Percentiles rank a stretch among this genome's conserved stretches.
Evolutionary conservation across 1,284 basidiomycete species (phyloP).

Genomic region (Irpex rosettiformis): DNA sequence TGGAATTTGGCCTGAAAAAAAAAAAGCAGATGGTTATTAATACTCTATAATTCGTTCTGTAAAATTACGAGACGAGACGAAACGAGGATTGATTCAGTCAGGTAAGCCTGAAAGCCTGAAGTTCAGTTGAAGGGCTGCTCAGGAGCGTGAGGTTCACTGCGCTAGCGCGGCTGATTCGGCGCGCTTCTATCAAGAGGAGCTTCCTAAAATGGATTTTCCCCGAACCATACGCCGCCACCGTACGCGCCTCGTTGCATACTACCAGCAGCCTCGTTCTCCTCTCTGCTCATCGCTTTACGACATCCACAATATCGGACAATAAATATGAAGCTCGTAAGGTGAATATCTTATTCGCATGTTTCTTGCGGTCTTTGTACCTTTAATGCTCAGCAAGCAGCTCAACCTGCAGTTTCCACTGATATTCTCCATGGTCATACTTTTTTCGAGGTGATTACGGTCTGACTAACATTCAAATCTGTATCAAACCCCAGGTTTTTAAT

Average conservation of each 20-base stretch:
- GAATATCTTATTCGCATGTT: constrained; percentile 15
- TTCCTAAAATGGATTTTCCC: not conserved
- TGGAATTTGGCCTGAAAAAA: too few relatives aligned
- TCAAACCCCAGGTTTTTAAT: constrained; percentile 80
- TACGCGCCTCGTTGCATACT: constrained; percentile 1
- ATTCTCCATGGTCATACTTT: not conserved
- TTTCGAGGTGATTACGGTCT: not conserved
- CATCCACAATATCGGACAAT: not conserved
- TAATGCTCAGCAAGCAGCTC: not conserved
- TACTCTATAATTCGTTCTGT: too few relatives aligned
- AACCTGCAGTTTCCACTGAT: constrained; percentile 12
- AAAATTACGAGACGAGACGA: too few relatives aligned
- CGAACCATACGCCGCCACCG: not conserved
- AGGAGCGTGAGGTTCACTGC: too few relatives aligned
- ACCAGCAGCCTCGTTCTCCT: constrained; percentile 7
- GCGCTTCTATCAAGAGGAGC: not conserved
- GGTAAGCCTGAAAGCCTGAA: too few relatives aligned
- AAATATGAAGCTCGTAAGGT: constrained; percentile 54
- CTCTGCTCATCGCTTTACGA: not conserved
- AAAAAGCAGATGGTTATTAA: too few relatives aligned
- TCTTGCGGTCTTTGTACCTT: not conserved
- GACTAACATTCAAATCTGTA: not conserved
- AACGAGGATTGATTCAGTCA: too few relatives aligned
- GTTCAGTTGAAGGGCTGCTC: too few relatives aligned
- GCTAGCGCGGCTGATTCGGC: too few relatives aligned